These are phyloP conservation scores for Tephrocybe sp. DNA, from an alignment of 768 basidiomycete species.

Conservation along the genomic window DNA sequence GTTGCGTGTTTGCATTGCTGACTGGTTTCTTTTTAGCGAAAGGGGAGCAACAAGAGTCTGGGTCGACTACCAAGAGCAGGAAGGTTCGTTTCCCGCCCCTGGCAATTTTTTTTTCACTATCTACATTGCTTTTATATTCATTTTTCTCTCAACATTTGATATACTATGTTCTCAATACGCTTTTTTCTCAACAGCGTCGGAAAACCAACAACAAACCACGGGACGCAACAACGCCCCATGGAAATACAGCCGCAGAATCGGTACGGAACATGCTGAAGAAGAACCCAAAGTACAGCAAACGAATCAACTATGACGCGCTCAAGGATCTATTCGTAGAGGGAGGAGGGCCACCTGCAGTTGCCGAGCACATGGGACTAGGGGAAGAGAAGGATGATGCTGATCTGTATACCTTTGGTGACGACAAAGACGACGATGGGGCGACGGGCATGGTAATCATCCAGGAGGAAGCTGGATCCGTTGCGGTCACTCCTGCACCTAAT, in stretches of 20 bases:
- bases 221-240: slow-evolving; percentile 69
- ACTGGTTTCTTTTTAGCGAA: slow-evolving; percentile 56
- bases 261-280: slow-evolving; percentile 79
- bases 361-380: slow-evolving; percentile 26
- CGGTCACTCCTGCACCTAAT: slow-evolving; percentile 20
- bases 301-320: slow-evolving; percentile 91
- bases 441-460: slow-evolving; percentile 38
- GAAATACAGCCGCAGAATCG: slow-evolving; percentile 71
- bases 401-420: slow-evolving; percentile 40
- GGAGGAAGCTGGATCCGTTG: slow-evolving; percentile 41
- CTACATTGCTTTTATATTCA: slow-evolving; percentile 16
- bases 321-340: slow-evolving; percentile 70
- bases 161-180: neutral
- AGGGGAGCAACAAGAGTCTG: slow-evolving; percentile 50
- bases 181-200: slow-evolving; percentile 49
- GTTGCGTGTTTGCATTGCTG: slow-evolving; percentile 35
- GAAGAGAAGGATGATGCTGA: slow-evolving; percentile 47
- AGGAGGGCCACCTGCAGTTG: slow-evolving; percentile 27
- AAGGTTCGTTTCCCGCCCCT: slow-evolving; percentile 66
- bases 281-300: slow-evolving; percentile 84
- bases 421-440: slow-evolving; percentile 36
- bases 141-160: slow-evolving; percentile 14
- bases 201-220: slow-evolving; percentile 63
- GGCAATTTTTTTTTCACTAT: slow-evolving; percentile 22
- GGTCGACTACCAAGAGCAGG: slow-evolving; percentile 52